phyloP scores from a whole-genome alignment of 805 yeast genomes.

The Candida chauliodis region DNA sequence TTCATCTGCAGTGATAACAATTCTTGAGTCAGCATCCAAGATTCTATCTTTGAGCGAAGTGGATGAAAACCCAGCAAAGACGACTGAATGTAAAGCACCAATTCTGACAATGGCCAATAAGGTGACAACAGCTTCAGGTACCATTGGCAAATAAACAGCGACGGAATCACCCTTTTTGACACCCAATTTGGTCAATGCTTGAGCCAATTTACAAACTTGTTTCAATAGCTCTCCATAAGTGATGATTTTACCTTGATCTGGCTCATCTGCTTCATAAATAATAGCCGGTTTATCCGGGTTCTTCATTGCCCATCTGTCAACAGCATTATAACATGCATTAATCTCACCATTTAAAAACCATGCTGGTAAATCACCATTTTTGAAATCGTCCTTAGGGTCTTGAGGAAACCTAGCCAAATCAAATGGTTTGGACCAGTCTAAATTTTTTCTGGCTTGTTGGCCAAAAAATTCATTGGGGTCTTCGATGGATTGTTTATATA shows the following conservation, averaged over 20 bases:
- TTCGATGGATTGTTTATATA: slow-evolving; percentile 55
- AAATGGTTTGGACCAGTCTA: slow-evolving; percentile 54
- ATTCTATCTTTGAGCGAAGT: slow-evolving; percentile 91
- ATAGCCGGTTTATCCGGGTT: slow-evolving; percentile 82
- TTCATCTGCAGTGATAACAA: slow-evolving; percentile 92
- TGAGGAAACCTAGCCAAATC: slow-evolving; percentile 44
- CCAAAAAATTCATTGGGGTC: slow-evolving; percentile 56
- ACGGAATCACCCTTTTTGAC: slow-evolving; percentile 93
- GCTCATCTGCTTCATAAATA: slow-evolving; percentile 94
- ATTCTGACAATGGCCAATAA: slow-evolving; percentile 88
- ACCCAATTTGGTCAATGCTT: slow-evolving; percentile 78
- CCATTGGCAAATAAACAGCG: slow-evolving; percentile 96
- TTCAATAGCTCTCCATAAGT: slow-evolving; percentile 84
- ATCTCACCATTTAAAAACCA: slow-evolving; percentile 94
- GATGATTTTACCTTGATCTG: slow-evolving; percentile 62
- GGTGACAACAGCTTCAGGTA: slow-evolving; percentile 93
- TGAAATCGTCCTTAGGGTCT: slow-evolving; percentile 45
- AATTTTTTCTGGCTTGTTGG: slow-evolving; percentile 44
- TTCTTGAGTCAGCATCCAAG: slow-evolving; percentile 78
- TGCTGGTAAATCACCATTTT: slow-evolving; percentile 68
- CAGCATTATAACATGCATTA: slow-evolving; percentile 91
- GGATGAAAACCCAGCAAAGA: slow-evolving; percentile 94
- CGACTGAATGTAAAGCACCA: slow-evolving; percentile 95
- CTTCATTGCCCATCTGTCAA: slow-evolving; percentile 89
- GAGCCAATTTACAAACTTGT: slow-evolving; percentile 84